Evolutionary conservation across 2,329 filamentous ascomycete genomes (phyloP), one percentile per base, ranked within the genome.

Genomic region (Aspergillus persii): DNA sequence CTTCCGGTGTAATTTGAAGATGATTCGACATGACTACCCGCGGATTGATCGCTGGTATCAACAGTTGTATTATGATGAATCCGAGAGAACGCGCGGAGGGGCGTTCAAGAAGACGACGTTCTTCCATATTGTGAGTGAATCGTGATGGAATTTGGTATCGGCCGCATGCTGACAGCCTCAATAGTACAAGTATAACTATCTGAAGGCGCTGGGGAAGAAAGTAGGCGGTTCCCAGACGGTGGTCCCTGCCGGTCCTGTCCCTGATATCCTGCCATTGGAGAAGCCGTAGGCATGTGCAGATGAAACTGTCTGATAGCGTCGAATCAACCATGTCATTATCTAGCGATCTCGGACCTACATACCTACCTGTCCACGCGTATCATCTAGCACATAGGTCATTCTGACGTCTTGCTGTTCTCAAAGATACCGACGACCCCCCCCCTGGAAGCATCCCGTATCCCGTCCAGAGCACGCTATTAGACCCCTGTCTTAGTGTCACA

Each of bases 1-100:
- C 76, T 94, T 94, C 81, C 90, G 90, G 77, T 89, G 86, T 65
- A 89, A 89, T 61, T 67, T 88, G 18, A 85, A 82, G 66, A 86
- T 83, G 67, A 85, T 89, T 59, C 77, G 86, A 3, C 79, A 86
- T 63, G 84, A 88, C 65, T 89, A 86, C 63, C 80, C 79, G 41
- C 67, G 69, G 1, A 70, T 83, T 30, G 74, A 81, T 60, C 71
- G 72, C 31, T 82, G 80, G 80, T 68, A 80, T 61, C 69, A 78
- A 58, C 73, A 71, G 27, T 62, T 82, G 29, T 82, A 82, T 60
- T 81, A 77, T 71, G 78, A 81, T 63, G 74, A 76, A 39, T 75
- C 72, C 1, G 73, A 76, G 44, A 67, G 68, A 57, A 80, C 78
- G 4, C 73, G 75, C 4, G 72, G 72, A 15, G 62, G 60, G 3